Conservation (phyloP, 176 grass and related monocot species). For the Tillandsia fasciculata region DNA sequence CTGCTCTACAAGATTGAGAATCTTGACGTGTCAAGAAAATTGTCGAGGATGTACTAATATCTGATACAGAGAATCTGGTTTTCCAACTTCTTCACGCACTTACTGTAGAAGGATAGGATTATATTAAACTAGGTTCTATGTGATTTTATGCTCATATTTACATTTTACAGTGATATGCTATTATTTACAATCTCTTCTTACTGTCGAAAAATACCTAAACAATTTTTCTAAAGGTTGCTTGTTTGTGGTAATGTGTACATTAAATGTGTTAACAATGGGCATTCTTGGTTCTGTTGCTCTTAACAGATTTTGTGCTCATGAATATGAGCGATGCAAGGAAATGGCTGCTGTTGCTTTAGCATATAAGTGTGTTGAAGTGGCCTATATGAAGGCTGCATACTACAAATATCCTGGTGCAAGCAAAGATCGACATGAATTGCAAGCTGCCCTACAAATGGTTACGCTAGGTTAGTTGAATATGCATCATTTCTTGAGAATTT, state of each 20-base stretch:
- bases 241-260: background rate
- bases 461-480: constrained; percentile 52
- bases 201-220: background rate
- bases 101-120: background rate
- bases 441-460: constrained; percentile 43
- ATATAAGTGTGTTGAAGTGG: constrained; percentile 95
- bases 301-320: constrained; percentile 64
- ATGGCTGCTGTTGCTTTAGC: constrained; percentile 78
- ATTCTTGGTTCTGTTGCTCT: background rate
- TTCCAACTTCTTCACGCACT: background rate
- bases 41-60: background rate
- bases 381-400: constrained; percentile 85
- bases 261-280: background rate
- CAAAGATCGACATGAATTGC: constrained; percentile 86
- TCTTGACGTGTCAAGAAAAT: background rate
- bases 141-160: background rate
- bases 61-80: background rate
- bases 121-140: background rate
- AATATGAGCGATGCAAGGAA: constrained; percentile 76
- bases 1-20: too few species aligned
- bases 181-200: too few species aligned
- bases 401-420: constrained; percentile 59
- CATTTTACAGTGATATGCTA: too few species aligned
- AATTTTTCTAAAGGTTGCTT: background rate
- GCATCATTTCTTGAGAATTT: background rate